Evolutionary conservation across 805 yeast species (phyloP).

Genomic region (Cyberlindnera galapagoensis): DNA sequence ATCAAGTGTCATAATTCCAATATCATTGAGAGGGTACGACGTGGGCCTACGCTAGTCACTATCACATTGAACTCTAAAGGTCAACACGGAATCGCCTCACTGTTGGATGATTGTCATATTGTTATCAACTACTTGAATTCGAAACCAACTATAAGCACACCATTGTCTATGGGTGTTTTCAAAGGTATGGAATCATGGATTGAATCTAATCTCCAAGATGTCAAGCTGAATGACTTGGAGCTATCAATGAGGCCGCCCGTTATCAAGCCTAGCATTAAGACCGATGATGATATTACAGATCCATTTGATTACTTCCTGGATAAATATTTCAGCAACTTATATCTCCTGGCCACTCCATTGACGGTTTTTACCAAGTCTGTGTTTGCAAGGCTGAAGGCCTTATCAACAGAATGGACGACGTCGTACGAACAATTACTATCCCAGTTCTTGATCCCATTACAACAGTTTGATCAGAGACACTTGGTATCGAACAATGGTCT

Average conservation of each 20-base stretch:
- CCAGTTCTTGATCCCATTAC: slow-evolving; percentile 29
- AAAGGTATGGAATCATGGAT: neutral
- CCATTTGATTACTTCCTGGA: slow-evolving; percentile 25
- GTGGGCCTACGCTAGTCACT: slow-evolving; percentile 12
- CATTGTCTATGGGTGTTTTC: neutral
- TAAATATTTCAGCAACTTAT: slow-evolving; percentile 31
- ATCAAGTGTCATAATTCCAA: slow-evolving; percentile 6
- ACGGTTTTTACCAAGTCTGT: slow-evolving; percentile 43
- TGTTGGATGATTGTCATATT: slow-evolving; percentile 1
- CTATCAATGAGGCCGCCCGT: slow-evolving; percentile 22
- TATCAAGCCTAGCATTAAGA: slow-evolving; percentile 10
- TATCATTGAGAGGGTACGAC: neutral
- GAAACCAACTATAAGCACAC: neutral
- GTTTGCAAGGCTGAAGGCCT: slow-evolving; percentile 36
- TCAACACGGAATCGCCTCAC: slow-evolving; percentile 14
- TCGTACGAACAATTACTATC: slow-evolving; percentile 23
- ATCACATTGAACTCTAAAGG: slow-evolving; percentile 16
- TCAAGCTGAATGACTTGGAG: slow-evolving; percentile 10
- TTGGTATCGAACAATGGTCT: slow-evolving; percentile 22
- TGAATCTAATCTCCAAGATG: neutral
- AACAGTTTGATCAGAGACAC: slow-evolving; percentile 38
- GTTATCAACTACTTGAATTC: slow-evolving; percentile 6
- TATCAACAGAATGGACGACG: slow-evolving; percentile 28
- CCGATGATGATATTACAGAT: slow-evolving; percentile 10
- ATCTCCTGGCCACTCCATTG: slow-evolving; percentile 28